A percentile compares a stretch with the other conserved stretches of the same genome.
These are phyloP conservation scores for Amanita phalloides DNA, from an alignment of 768 basidiomycete genomes.

Conservation along the genomic window DNA sequence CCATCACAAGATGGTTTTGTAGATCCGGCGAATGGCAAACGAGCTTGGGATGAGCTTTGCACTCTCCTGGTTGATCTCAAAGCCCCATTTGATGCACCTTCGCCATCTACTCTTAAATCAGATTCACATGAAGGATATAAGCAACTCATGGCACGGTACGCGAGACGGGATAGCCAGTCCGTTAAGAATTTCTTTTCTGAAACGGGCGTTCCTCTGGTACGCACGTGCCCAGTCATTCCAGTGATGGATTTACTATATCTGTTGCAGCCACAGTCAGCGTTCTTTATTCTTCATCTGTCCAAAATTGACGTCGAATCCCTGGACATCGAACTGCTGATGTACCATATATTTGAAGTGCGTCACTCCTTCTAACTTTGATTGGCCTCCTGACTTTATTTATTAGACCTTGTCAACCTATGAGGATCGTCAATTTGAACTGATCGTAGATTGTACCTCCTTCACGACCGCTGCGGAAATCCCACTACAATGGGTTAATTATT, in stretches of 20 bases:
- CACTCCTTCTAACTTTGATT: not conserved
- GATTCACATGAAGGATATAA: slow-evolving; percentile 52
- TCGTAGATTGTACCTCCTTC: slow-evolving; percentile 78
- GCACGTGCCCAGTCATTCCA: slow-evolving; percentile 7
- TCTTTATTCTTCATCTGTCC: slow-evolving; percentile 57
- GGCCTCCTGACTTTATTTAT: slow-evolving; percentile 22
- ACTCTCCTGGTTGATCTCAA: slow-evolving; percentile 72
- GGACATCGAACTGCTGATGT: slow-evolving; percentile 70
- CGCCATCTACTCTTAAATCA: slow-evolving; percentile 36
- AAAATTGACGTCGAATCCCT: slow-evolving; percentile 71
- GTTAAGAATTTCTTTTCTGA: slow-evolving; percentile 62
- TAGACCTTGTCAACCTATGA: slow-evolving; percentile 37
- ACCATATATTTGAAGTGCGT: slow-evolving; percentile 64
- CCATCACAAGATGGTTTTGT: slow-evolving; percentile 45
- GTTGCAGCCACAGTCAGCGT: slow-evolving; percentile 31
- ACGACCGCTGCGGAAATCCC: slow-evolving; percentile 68
- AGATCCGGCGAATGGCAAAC: slow-evolving; percentile 54
- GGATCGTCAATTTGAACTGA: slow-evolving; percentile 50
- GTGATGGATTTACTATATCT: not conserved
- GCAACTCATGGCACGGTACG: slow-evolving; percentile 56
- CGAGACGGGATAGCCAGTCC: slow-evolving; percentile 45
- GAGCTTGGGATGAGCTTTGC: slow-evolving; percentile 78
- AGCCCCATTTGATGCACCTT: slow-evolving; percentile 55
- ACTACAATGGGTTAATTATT: slow-evolving; percentile 70
- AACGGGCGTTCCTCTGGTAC: slow-evolving; percentile 34